Conservation (phyloP, 345 rosid genomes). For the Leavenworthia alabamica region DNA sequence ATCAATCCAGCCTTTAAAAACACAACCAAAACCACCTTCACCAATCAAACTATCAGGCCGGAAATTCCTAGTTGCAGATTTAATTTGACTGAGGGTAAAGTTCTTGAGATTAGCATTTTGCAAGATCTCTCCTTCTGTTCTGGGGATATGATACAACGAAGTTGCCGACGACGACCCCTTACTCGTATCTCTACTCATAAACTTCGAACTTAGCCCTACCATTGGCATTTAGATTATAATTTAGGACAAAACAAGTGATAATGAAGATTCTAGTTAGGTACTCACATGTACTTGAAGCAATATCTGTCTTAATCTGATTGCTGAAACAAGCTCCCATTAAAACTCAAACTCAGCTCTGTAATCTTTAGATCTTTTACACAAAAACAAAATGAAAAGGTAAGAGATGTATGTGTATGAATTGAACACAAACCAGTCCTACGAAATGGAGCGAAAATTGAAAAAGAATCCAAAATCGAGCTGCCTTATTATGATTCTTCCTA, state of each 20-base stretch:
- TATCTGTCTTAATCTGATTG: constrained; percentile 77
- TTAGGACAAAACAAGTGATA: neutral
- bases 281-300: constrained; percentile 58
- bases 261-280: neutral
- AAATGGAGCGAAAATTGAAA: too few relatives aligned
- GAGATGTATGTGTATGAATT: constrained; percentile 7
- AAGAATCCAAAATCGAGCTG: too few relatives aligned
- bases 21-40: constrained; percentile 97
- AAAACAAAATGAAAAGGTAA: neutral
- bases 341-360: constrained; percentile 11
- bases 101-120: constrained; percentile 64
- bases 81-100: constrained; percentile 59
- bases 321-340: constrained; percentile 86
- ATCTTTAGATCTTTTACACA: neutral
- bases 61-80: constrained; percentile 72
- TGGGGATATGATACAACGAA: constrained; percentile 59
- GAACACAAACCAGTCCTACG: constrained; percentile 28
- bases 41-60: constrained; percentile 85
- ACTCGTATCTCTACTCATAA: constrained; percentile 51
- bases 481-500: too few relatives aligned
- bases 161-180: constrained; percentile 44
- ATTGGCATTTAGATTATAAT: neutral
- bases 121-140: constrained; percentile 90
- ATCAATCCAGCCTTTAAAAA: constrained; percentile 96
- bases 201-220: constrained; percentile 59